Conservation (phyloP, 495 filamentous ascomycete species). For the Polyplosphaeria fusca region DNA sequence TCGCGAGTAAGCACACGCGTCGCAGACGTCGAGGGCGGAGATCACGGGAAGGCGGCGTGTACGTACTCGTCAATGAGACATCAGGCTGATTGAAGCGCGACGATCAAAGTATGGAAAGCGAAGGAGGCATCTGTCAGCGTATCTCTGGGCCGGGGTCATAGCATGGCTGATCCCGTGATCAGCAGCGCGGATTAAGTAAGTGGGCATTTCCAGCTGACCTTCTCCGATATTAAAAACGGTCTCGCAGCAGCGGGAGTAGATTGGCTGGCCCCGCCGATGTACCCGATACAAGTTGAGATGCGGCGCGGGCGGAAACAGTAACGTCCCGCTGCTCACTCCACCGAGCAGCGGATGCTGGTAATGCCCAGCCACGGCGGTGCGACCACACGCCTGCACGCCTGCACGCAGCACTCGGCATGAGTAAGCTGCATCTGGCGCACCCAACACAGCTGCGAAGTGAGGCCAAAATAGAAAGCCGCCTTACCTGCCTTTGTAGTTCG, state of each 20-base stretch:
- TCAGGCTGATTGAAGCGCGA: too few species aligned
- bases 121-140: background rate
- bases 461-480: slow-evolving; percentile 5
- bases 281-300: background rate
- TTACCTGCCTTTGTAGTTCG: background rate
- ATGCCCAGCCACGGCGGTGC: background rate
- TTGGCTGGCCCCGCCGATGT: background rate
- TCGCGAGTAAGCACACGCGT: background rate
- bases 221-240: slow-evolving; percentile 3
- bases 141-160: background rate
- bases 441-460: background rate
- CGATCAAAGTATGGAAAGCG: too few species aligned
- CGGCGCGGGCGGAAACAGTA: background rate
- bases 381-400: background rate
- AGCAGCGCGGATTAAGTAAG: background rate
- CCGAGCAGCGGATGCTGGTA: background rate
- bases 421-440: slow-evolving; percentile 1
- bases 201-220: slow-evolving; percentile 1
- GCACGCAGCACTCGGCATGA: background rate
- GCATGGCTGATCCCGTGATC: background rate
- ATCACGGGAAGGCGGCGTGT: background rate
- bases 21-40: background rate
- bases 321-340: background rate
- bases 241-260: slow-evolving; percentile 4
- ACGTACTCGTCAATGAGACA: background rate